Evolutionary conservation across 257 asterid genomes (phyloP), one percentile per base, ranked within the genome.

Genomic region (Echium plantagineum): DNA sequence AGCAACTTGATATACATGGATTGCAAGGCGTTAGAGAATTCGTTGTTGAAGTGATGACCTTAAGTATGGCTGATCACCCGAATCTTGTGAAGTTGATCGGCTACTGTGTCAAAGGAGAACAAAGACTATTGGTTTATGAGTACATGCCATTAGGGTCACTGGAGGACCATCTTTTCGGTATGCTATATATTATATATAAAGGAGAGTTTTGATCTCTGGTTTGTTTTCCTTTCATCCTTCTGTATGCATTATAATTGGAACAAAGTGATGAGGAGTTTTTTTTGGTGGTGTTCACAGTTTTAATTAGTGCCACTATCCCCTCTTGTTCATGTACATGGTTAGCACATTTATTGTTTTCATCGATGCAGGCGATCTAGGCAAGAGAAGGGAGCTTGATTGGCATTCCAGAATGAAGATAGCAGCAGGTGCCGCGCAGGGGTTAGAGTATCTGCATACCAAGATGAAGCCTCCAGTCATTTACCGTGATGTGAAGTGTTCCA

Each of bases 381-480:
- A 6, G 47, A 35, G 73, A 69, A 73, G 71, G 61, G 67, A 52
- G 52, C 88, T 91, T 7, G 95, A 88, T 67, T 91, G 98, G 98
- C 88, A 77, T 77, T 78, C 90, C 5, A 77, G 98, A 69, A 91
- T 91, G 98, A 88, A 66, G 80, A 88, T 91, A 55, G 98, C 96
- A 30, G 90, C 97, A 9, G 98, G 98, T 69, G 94, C 98, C 2
- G 95, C 98, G 52, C 84, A 72, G 72, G 98, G 98, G 18, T 78
- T 91, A 78, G 98, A 91, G 63, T 85, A 83, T 70, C 71, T 91
- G 46, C 98, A 91, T 9, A 86, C 87, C 60, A 82, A 78, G 70
- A 95, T 95, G 58, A 89, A 86, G 60, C 98, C 98, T 46, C 98
- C 98, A 0, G 95, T 93, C 20, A 93, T 93, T 60, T 89, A 85